Evolutionary conservation across 2,329 filamentous ascomycete genomes (phyloP).

Genomic region (Colletotrichum cereale): DNA sequence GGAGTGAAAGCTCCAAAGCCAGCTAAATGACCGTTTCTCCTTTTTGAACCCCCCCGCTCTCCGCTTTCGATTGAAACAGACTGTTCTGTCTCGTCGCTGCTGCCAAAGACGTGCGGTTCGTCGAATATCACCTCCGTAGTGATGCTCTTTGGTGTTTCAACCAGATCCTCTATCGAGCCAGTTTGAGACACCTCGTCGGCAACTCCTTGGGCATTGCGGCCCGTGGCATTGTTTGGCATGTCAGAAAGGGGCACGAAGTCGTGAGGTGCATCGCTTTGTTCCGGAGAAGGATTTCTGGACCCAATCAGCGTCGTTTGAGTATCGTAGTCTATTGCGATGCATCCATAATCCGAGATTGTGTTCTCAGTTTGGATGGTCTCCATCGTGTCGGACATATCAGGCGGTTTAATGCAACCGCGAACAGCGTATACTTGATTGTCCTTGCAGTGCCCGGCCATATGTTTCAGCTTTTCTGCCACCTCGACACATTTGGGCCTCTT

Average conservation of each 20-base stretch:
- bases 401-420: not conserved
- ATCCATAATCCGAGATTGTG: not conserved
- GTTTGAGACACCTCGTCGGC: not conserved
- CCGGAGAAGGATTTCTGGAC: not conserved
- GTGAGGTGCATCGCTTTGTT: not conserved
- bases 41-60: rapidly evolving
- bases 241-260: not conserved
- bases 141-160: not conserved
- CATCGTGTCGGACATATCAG: not conserved
- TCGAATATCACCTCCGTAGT: too few species aligned
- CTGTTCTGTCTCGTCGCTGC: too few species aligned
- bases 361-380: not conserved
- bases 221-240: not conserved
- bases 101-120: too few species aligned
- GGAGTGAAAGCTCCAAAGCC: not conserved
- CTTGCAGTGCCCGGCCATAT: not conserved
- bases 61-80: not conserved
- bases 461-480: not conserved
- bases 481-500: not conserved
- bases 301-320: not conserved
- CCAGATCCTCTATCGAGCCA: not conserved
- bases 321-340: not conserved
- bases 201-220: not conserved
- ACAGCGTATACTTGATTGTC: not conserved
- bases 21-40: not conserved